Conservation (phyloP, 2,329 filamentous ascomycete genomes). For the Aspergillus candidus region DNA sequence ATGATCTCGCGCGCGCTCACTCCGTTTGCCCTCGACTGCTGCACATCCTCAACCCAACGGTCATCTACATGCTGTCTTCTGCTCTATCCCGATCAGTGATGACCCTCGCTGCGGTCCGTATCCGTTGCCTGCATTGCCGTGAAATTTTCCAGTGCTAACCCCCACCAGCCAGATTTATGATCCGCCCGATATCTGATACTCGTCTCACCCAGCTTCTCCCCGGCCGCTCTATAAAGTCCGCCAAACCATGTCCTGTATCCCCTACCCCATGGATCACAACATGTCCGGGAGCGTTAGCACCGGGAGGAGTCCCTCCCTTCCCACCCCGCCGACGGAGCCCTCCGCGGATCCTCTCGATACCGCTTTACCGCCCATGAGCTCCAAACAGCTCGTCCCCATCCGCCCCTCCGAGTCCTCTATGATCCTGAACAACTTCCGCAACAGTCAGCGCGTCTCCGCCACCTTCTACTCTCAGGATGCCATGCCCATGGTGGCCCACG, state of each 20-base stretch:
- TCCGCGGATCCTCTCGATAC: constrained; percentile 19
- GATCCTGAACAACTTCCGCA: constrained; percentile 9
- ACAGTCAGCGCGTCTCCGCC: constrained; percentile 9
- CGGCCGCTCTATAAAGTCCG: not conserved
- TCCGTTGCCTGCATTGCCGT: not conserved
- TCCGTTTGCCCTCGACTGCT: not conserved
- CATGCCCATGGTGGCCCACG: constrained; percentile 19
- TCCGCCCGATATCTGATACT: constrained; percentile 1
- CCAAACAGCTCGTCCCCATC: constrained; percentile 13
- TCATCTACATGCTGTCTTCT: not conserved
- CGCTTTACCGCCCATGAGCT: constrained; percentile 26
- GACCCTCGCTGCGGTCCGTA: constrained; percentile 1
- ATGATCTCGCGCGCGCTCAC: not conserved
- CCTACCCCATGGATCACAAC: not conserved
- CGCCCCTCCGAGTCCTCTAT: constrained; percentile 14
- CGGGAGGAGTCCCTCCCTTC: constrained; percentile 8
- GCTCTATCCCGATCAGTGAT: constrained; percentile 1
- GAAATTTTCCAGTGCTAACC: not conserved
- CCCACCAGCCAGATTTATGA: not conserved
- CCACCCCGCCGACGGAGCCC: constrained; percentile 1
- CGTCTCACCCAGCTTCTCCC: not conserved
- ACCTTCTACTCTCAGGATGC: constrained; percentile 18
- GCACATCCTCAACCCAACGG: not conserved
- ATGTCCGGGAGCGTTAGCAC: constrained; percentile 11
- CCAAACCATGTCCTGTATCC: not conserved